These are phyloP conservation scores for Vitis amurensis DNA, from an alignment of 164 flowering plant genomes.

Conservation along the genomic window DNA sequence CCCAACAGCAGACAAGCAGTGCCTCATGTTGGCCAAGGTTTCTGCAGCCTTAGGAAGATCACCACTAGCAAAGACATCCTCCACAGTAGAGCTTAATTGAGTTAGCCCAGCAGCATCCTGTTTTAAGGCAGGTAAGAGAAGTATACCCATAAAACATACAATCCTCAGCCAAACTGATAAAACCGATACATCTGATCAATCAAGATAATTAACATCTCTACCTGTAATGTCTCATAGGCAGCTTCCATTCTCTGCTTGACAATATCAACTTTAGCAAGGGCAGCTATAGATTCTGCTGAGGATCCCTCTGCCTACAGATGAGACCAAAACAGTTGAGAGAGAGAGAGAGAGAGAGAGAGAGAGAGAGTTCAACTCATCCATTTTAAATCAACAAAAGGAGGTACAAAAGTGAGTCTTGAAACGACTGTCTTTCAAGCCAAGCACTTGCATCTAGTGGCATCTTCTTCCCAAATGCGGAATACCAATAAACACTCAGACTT, in stretches of 20 bases:
- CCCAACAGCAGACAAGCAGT: conserved; percentile 96
- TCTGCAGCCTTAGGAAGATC: conserved; percentile 98
- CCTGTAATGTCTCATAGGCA: conserved; percentile 96
- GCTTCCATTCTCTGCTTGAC: conserved; percentile 99
- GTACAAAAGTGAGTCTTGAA: too few relatives aligned
- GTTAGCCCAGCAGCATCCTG: conserved; percentile 99
- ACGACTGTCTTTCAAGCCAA: too few relatives aligned
- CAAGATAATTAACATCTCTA: conserved; percentile 16
- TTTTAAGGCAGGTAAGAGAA: neutral
- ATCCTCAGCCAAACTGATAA: neutral
- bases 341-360: neutral
- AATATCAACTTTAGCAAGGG: conserved; percentile 89
- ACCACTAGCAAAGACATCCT: conserved; percentile 99
- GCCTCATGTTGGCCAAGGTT: conserved; percentile 98
- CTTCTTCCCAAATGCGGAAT: too few relatives aligned
- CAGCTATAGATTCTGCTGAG: conserved; percentile 91
- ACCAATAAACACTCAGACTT: too few relatives aligned
- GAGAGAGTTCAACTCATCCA: too few relatives aligned
- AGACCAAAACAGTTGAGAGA: neutral
- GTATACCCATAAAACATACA: neutral
- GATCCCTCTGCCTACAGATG: conserved; percentile 89
- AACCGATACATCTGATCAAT: conserved; percentile 4
- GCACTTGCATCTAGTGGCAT: too few relatives aligned
- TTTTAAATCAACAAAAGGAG: too few relatives aligned
- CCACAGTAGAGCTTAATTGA: conserved; percentile 93